These are phyloP conservation scores for Neopestalotiopsis sp. DNA, from an alignment of 2,329 filamentous ascomycete genomes.

Conservation along the genomic window DNA sequence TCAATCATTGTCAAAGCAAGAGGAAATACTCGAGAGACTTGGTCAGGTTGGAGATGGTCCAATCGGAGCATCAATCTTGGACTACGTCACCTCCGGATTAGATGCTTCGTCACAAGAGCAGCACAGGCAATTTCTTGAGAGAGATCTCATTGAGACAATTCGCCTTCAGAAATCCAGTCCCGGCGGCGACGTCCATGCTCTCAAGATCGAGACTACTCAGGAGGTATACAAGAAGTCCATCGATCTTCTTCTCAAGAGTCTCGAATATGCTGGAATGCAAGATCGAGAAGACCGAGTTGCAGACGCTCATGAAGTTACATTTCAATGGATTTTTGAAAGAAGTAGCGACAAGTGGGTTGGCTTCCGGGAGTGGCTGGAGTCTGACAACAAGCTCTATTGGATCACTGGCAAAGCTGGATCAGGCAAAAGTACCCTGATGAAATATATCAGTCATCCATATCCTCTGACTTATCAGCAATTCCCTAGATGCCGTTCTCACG, in stretches of 20 bases:
- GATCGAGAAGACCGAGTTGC: neutral
- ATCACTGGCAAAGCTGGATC: neutral
- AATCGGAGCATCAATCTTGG: neutral
- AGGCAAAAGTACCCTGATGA: neutral
- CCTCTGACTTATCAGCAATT: neutral
- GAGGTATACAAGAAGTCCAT: neutral
- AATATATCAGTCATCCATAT: neutral
- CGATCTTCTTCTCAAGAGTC: neutral
- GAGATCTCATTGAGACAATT: neutral
- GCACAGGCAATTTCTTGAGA: neutral
- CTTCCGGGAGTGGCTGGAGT: neutral
- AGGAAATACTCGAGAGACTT: neutral
- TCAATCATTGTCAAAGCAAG: neutral
- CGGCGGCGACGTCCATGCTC: accelerated
- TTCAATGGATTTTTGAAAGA: neutral
- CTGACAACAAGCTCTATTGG: neutral
- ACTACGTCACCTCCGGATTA: neutral
- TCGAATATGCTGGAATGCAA: neutral
- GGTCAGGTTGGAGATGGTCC: neutral
- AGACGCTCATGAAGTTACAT: neutral
- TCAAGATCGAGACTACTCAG: neutral
- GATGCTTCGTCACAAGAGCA: neutral
- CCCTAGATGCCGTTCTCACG: neutral
- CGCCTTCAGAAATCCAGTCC: accelerated
- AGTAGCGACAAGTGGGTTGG: neutral